Base-by-base conservation (phyloP, 2,329 filamentous ascomycete genomes). In the Cladosporium colombiae region DNA sequence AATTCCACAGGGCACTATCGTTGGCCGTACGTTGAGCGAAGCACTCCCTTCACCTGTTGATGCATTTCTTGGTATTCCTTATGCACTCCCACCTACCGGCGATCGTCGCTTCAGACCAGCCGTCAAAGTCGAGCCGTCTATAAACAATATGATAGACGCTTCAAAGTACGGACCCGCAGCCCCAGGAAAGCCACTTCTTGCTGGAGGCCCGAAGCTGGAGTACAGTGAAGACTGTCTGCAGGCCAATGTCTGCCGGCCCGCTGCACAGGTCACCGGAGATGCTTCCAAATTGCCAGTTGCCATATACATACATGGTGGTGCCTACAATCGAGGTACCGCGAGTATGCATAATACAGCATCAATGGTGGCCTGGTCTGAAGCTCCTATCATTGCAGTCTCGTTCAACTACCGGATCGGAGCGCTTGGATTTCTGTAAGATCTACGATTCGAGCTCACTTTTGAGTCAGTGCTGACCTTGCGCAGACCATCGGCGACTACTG, bases 331-430 rank as follows among this genome's bases (percentile, higher is more conserved):
- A 46, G 81, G 72, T 71, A 81, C 68, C 70, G 78, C 68, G 10
- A 84, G 86, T 84, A 81, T 82, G 78, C 82, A 89, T 65, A 83
- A 90, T 72, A 85, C 89, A 68, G 83, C 82, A 0, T 85, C 84
- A 40, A 86, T 91, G 77, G 84, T 89, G 16, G 81, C 84, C 5
- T 89, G 84, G 69, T 75, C 74, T 2, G 71, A 72, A 25, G 70
- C 76, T 29, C 82, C 82, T 11, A 76, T 89, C 58, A 77, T 89
- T 49, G 84, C 80, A 23, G 80, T 89, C 62, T 84, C 81, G 73
- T 83, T 88, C 75, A 86, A 85, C 77, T 86, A 90, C 73, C 83
- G 89, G 2, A 82, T 91, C 64, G 88, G 88, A 2, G 84, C 86
- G 7, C 78, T 92, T 68, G 90, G 90, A 0, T 92, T 93, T 76